phyloP scores from a whole-genome alignment of 1,284 basidiomycete genomes.

The Retiboletus fuscus region DNA sequence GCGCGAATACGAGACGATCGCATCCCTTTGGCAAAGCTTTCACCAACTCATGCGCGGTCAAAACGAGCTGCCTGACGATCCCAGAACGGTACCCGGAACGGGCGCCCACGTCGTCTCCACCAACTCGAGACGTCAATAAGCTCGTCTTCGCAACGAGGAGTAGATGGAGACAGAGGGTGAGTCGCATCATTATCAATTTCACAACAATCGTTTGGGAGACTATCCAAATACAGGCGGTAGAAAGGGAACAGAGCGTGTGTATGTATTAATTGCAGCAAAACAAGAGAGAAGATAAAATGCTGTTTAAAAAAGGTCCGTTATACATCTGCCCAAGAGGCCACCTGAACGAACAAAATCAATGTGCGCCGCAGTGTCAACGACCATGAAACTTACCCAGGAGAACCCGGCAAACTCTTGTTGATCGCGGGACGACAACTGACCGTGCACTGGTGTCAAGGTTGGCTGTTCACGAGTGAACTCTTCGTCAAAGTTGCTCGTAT shows the following conservation, averaged over 20 bases:
- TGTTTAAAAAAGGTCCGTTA: constrained; percentile 48
- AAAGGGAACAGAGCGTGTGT: constrained; percentile 46
- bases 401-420: constrained; percentile 97
- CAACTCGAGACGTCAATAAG: constrained; percentile 36
- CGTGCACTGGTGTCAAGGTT: constrained; percentile 96
- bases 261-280: constrained; percentile 51
- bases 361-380: neutral
- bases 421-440: constrained; percentile 91
- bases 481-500: constrained; percentile 93
- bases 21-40: constrained; percentile 87
- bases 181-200: constrained; percentile 44
- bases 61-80: constrained; percentile 50
- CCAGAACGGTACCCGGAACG: constrained; percentile 65
- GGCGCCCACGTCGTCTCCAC: constrained; percentile 71
- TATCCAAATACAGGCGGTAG: constrained; percentile 63
- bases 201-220: constrained; percentile 52
- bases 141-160: constrained; percentile 29
- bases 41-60: constrained; percentile 79
- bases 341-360: constrained; percentile 51
- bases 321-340: constrained; percentile 81
- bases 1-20: constrained; percentile 91
- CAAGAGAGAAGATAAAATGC: constrained; percentile 52
- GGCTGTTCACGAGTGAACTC: constrained; percentile 98
- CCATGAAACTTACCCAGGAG: constrained; percentile 77
- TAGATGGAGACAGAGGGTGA: constrained; percentile 35